Base-by-base conservation (phyloP, 2,329 filamentous ascomycete species). In the Diaporthe sp. region DNA sequence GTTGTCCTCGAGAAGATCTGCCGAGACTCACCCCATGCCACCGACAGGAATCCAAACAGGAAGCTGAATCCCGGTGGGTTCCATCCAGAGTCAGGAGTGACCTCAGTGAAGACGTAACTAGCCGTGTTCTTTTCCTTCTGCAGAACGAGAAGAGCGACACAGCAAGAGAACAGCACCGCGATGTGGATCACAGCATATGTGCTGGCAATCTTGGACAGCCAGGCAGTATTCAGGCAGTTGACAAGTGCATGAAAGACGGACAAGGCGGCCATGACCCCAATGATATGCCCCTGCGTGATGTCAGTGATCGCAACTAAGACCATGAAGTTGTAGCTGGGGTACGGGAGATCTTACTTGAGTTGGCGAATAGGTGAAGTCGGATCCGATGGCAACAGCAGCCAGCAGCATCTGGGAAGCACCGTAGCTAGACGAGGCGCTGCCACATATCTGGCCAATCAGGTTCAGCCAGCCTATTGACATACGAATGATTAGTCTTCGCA, bases 131-230 rank as follows among this genome's bases (percentile, higher is more conserved):
- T 89, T 75, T 88, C 83, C 68, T 87, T 82, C 55, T 86, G 87
- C 79, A 86, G 83, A 34, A 82, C 87, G 28, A 90, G 82, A 28
- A 90, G 83, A 4, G 88, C 85, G 78, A 90, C 85, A 60, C 84
- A 84, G 79, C 88, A 89, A 12, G 85, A 83, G 28, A 90, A 80
- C 6, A 90, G 82, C 15, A 90, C 85, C 22, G 83, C 80, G 44
- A 89, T 84, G 79, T 90, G 88, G 81, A 90, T 89, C 71, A 90
- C 86, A 19, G 90, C 88, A 78, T 90, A 90, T 25, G 82, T 83
- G 77, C 88, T 88, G 73, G 88, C 89, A 82, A 90, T 88, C 79
- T 89, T 89, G 80, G 90, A 88, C 83, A 90, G 87, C 87, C 88
- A 89, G 76, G 87, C 86, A 0, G 89, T 90, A 28, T 87, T 87